Evolutionary conservation across 2,329 filamentous ascomycete genomes (phyloP).

Genomic region (Pleoardoris graminearum): DNA sequence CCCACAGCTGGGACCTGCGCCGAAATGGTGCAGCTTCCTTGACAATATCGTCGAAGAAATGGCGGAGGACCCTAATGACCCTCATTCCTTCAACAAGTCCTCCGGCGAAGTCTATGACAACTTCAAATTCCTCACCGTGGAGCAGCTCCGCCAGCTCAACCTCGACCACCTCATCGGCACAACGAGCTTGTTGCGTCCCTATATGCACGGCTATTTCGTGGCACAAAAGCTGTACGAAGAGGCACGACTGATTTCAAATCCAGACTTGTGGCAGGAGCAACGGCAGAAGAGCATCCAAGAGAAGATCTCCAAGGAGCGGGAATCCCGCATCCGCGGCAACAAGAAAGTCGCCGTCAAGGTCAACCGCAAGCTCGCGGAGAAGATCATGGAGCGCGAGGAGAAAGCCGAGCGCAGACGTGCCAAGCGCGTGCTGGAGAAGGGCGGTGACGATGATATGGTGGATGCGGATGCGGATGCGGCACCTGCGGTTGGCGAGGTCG

Average conservation of each 20-base stretch:
- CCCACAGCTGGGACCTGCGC: conserved; percentile 88
- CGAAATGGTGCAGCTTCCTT: conserved; percentile 93
- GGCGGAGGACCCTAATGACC: conserved; percentile 76
- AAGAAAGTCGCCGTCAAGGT: conserved; percentile 92
- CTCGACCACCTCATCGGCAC: conserved; percentile 88
- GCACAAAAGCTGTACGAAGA: conserved; percentile 95
- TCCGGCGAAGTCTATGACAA: conserved; percentile 91
- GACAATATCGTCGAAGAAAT: conserved; percentile 99
- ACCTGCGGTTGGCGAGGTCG: conserved; percentile 23
- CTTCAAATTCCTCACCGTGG: conserved; percentile 93
- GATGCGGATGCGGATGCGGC: conserved; percentile 23
- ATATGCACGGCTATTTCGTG: conserved; percentile 99
- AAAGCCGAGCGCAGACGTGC: conserved; percentile 59
- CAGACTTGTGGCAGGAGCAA: conserved; percentile 91
- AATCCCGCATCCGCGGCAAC: conserved; percentile 87
- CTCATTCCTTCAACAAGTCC: conserved; percentile 58
- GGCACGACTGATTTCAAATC: conserved; percentile 87
- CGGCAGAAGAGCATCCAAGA: conserved; percentile 87
- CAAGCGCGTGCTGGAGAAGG: conserved; percentile 59
- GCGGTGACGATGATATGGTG: conserved; percentile 56
- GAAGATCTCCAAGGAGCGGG: conserved; percentile 96
- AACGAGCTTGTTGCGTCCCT: conserved; percentile 85
- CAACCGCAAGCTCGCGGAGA: conserved; percentile 74
- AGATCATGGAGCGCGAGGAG: conserved; percentile 68
- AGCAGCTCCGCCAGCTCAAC: conserved; percentile 83